Base-by-base conservation (phyloP, 768 basidiomycete genomes). In the Naganishia onofrii region DNA sequence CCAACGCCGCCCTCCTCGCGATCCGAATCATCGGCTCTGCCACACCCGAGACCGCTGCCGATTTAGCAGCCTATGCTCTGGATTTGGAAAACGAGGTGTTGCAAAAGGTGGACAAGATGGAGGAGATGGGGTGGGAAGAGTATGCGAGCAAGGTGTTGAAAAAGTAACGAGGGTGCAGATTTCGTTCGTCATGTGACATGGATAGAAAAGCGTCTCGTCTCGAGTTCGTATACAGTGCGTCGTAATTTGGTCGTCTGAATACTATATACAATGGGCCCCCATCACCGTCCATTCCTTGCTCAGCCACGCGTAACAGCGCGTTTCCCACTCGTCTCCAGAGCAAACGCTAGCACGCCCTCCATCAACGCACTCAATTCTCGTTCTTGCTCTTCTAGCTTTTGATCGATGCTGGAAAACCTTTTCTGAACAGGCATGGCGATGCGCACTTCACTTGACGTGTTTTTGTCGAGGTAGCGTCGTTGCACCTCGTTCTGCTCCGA, bases 1-100 rank as follows among this genome's bases (percentile, higher is more conserved):
- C 87, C 68, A 99, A 98, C 76, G 96, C 94, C 0, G 96, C 89
- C 0, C 83, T 99, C 1, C 86, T 98, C 17, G 93, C 95, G 0
- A 87, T 94, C 5, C 87, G 95, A 15, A 93, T 97, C 57, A 75
- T 99, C 5, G 87, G 88, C 0, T 85, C 88, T 0, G 87, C 89
- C 2, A 87, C 88, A 28, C 91, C 92, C 0, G 77, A 78, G 8
- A 84, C 95, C 5, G 78, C 89, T 3, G 76, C 78, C 6, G 86
- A 84, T 4, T 91, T 94, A 86, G 89, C 90, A 58, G 80, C 80
- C 4, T 97, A 96, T 80, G 84, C 92, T 71, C 84, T 84, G 70
- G 79, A 76, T 1, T 80, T 91, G 69, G 89, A 92, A 79, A 83
- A 81, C 3, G 93, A 93, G 79, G 93, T 95, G 0, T 75, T 91